These are phyloP conservation scores for Colletotrichum trifolii DNA, from an alignment of 2,329 filamentous ascomycete genomes.

Conservation along the genomic window DNA sequence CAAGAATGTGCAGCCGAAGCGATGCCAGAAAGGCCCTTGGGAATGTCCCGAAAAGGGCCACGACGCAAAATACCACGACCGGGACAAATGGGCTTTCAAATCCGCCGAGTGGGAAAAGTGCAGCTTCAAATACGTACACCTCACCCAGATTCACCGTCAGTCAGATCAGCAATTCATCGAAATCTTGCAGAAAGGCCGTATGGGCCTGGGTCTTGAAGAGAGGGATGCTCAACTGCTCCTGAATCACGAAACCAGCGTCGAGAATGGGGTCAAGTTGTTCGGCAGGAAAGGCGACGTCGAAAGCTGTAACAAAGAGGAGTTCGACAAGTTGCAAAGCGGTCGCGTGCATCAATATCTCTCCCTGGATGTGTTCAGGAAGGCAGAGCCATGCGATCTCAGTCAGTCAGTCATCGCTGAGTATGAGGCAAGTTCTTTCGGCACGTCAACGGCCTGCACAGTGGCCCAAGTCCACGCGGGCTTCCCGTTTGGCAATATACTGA, in stretches of 20 bases:
- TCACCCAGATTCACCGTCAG: conserved; percentile 68
- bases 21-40: neutral
- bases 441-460: too few relatives aligned
- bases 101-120: conserved; percentile 66
- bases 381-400: too few relatives aligned
- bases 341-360: neutral
- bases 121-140: conserved; percentile 62
- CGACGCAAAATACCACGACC: conserved; percentile 43
- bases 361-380: neutral
- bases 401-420: too few relatives aligned
- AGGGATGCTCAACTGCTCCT: conserved; percentile 56
- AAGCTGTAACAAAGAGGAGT: neutral
- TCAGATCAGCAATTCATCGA: conserved; percentile 63
- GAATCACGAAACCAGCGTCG: conserved; percentile 53
- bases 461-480: too few relatives aligned
- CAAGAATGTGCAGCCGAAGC: neutral
- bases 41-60: neutral
- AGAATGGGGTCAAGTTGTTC: conserved; percentile 1
- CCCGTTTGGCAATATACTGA: neutral
- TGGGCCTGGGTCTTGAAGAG: conserved; percentile 52
- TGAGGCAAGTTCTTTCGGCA: too few relatives aligned
- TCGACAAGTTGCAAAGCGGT: neutral
- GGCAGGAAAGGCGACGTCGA: neutral
- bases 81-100: conserved; percentile 71
- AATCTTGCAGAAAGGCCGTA: conserved; percentile 65